These are phyloP conservation scores for Scopulariopsis brevicaulis DNA, from an alignment of 2,329 filamentous ascomycete genomes.

Conservation along the genomic window DNA sequence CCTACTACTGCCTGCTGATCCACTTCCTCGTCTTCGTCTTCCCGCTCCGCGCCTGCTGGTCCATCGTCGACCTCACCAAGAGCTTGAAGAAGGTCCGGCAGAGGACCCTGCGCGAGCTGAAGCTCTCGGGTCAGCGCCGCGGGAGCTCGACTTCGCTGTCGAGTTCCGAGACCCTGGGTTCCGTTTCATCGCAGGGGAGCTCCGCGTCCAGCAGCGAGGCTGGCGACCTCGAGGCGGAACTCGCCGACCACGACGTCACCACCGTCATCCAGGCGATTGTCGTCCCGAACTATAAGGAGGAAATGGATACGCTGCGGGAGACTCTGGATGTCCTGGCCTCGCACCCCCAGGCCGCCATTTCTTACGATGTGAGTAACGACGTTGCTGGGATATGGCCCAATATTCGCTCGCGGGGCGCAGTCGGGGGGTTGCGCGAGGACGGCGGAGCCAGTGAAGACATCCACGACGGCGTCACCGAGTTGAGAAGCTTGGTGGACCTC, in stretches of 20 bases:
- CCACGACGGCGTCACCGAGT: no score
- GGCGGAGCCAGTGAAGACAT: no score
- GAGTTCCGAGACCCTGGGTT: constrained; percentile 41
- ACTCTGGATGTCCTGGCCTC: constrained; percentile 58
- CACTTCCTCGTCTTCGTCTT: constrained; percentile 54
- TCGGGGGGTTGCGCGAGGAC: no score
- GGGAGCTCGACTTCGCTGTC: constrained; percentile 42
- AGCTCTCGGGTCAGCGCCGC: constrained; percentile 33
- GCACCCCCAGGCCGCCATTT: constrained; percentile 49
- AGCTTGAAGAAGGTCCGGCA: constrained; percentile 32
- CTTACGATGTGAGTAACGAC: constrained; percentile 53
- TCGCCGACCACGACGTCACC: constrained; percentile 23
- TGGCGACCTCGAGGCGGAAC: constrained; percentile 36
- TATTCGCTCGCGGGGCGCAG: no score
- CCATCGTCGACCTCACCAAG: constrained; percentile 44
- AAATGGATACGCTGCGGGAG: constrained; percentile 54
- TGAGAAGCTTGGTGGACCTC: no score
- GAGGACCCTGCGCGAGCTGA: constrained; percentile 34
- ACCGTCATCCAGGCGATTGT: constrained; percentile 54
- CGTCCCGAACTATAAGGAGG: constrained; percentile 66
- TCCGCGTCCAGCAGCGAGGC: constrained; percentile 38
- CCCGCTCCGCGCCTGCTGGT: constrained; percentile 49
- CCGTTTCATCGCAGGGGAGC: constrained; percentile 28
- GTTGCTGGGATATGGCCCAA: neutral
- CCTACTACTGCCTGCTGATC: constrained; percentile 54